Conservation (phyloP, 768 basidiomycete genomes). For the Psilocybe azurescens region DNA sequence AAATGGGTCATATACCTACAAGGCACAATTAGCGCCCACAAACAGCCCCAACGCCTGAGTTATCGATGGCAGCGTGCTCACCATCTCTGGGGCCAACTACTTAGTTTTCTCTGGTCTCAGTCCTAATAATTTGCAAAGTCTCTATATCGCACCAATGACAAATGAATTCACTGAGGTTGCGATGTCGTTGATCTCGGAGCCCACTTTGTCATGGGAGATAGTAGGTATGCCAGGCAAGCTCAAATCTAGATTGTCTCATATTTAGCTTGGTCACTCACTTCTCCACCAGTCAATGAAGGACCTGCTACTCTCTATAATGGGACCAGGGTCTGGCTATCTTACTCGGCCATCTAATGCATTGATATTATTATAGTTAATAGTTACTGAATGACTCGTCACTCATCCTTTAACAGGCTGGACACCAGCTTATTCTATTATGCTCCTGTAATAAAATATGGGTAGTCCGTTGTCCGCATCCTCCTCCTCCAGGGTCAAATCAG, state of each 20-base stretch:
- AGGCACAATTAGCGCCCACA: neutral
- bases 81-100: neutral
- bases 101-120: neutral
- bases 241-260: neutral
- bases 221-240: conserved; percentile 3
- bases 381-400: too few species aligned
- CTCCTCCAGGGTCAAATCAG: neutral
- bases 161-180: neutral
- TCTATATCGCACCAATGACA: conserved; percentile 12
- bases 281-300: conserved; percentile 1
- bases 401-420: neutral
- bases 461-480: neutral
- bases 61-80: neutral
- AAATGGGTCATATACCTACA: neutral
- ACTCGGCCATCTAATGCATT: neutral
- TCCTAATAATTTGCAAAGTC: neutral
- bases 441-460: neutral
- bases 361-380: too few species aligned
- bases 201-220: conserved; percentile 17
- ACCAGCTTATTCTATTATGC: neutral
- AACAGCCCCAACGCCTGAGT: neutral
- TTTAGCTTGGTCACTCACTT: neutral
- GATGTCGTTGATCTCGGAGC: conserved; percentile 12
- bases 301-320: conserved; percentile 1
- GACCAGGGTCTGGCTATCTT: conserved; percentile 4